phyloP scores from a whole-genome alignment of 1,284 basidiomycete species.

The Neolentinus lepideus region DNA sequence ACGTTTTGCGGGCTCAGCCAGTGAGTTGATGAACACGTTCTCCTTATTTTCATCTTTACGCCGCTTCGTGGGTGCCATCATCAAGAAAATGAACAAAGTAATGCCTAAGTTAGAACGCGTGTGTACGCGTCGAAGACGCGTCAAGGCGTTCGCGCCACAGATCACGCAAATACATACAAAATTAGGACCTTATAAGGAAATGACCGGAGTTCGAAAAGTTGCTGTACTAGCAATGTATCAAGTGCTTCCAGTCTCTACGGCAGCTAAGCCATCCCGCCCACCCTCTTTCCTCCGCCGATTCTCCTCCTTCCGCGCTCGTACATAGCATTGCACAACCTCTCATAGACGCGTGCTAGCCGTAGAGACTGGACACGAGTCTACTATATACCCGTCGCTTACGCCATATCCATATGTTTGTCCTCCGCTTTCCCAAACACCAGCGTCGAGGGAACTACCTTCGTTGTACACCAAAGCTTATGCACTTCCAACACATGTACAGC shows the following conservation, averaged over 20 bases:
- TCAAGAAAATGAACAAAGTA: neutral
- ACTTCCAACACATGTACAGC: no score
- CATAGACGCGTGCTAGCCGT: neutral
- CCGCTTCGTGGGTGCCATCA: neutral
- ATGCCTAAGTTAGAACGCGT: neutral
- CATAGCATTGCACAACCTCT: neutral
- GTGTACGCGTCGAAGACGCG: neutral
- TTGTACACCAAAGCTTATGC: no score
- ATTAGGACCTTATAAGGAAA: neutral
- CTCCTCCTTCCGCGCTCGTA: neutral
- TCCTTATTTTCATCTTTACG: neutral
- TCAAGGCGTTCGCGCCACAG: neutral
- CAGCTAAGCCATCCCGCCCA: neutral
- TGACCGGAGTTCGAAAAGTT: neutral
- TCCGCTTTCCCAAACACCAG: no score
- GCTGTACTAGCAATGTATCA: neutral
- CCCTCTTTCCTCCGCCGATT: neutral
- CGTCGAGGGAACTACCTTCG: no score
- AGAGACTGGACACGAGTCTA: neutral
- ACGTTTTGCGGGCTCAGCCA: neutral
- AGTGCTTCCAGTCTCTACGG: neutral
- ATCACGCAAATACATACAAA: neutral
- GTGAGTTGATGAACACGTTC: neutral
- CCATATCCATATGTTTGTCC: no score
- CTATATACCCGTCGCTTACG: neutral